Conservation (phyloP, 1,139 yeast genomes). For the Yamadazyma conglobata region DNA sequence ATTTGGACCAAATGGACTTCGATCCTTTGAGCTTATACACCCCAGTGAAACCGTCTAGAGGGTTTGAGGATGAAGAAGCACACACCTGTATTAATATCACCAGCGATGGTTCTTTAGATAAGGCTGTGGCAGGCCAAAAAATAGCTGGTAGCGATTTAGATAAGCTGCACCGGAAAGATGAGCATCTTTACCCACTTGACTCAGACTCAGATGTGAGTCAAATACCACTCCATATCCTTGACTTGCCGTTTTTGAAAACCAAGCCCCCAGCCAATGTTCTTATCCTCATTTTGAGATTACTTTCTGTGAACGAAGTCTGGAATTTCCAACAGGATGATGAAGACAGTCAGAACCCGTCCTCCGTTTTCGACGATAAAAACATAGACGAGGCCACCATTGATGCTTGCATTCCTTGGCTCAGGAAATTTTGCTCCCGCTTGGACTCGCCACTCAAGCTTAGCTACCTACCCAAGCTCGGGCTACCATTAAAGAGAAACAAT, state of each 20-base stretch:
- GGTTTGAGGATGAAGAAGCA: too few relatives aligned
- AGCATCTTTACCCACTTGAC: too few relatives aligned
- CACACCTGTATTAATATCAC: too few relatives aligned
- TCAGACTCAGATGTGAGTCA: too few relatives aligned
- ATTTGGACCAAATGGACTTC: constrained; percentile 26
- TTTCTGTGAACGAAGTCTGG: constrained; percentile 49
- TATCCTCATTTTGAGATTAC: constrained; percentile 40
- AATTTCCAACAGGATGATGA: constrained; percentile 45
- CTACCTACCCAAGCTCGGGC: constrained; percentile 24
- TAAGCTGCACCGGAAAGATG: too few relatives aligned
- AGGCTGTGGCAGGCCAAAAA: too few relatives aligned
- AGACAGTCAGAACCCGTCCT: constrained; percentile 7
- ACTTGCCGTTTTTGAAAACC: constrained; percentile 53
- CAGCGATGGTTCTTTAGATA: too few relatives aligned
- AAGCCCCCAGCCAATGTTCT: constrained; percentile 52
- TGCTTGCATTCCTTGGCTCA: constrained; percentile 41
- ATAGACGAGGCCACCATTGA: constrained; percentile 21
- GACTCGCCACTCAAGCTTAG: constrained; percentile 22
- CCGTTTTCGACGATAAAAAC: constrained; percentile 14
- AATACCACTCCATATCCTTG: constrained; percentile 59
- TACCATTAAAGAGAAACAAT: constrained; percentile 20
- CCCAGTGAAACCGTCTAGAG: constrained; percentile 14
- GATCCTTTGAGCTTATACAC: constrained; percentile 45
- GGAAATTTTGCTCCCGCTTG: constrained; percentile 30
- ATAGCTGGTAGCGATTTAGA: too few relatives aligned